Evolutionary conservation across 2,329 filamentous ascomycete genomes (phyloP).

Genomic region (Hypoxylon sp.): DNA sequence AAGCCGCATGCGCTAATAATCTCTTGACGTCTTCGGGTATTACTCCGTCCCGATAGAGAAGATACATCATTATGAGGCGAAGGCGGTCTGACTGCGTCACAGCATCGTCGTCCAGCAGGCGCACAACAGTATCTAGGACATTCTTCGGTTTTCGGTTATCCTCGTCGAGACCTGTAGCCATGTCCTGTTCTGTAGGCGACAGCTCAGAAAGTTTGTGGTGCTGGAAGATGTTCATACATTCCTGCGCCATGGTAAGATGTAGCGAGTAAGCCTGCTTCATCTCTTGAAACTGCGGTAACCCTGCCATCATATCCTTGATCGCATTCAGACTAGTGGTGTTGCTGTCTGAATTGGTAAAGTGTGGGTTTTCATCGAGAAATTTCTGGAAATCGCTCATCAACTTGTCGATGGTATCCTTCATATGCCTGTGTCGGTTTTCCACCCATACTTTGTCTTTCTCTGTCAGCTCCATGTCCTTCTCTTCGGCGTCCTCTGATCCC

Average conservation of each 20-base stretch:
- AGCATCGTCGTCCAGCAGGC: slow-evolving; percentile 86
- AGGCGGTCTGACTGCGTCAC: slow-evolving; percentile 80
- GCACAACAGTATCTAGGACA: slow-evolving; percentile 84
- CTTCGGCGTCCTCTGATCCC: slow-evolving; percentile 75
- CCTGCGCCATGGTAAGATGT: slow-evolving; percentile 95
- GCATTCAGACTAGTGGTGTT: slow-evolving; percentile 84
- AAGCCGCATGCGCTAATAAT: slow-evolving; percentile 82
- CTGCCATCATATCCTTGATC: slow-evolving; percentile 97
- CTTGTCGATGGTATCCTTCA: slow-evolving; percentile 97
- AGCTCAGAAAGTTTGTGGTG: slow-evolving; percentile 86
- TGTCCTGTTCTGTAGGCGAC: slow-evolving; percentile 87
- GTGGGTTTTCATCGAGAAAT: slow-evolving; percentile 90
- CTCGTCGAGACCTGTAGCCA: slow-evolving; percentile 93
- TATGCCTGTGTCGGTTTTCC: slow-evolving; percentile 92
- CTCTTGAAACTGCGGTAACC: slow-evolving; percentile 92
- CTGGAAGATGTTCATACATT: slow-evolving; percentile 95
- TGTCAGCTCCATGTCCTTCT: slow-evolving; percentile 90
- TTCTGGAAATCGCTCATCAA: slow-evolving; percentile 92
- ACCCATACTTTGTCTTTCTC: slow-evolving; percentile 97
- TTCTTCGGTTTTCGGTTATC: slow-evolving; percentile 93
- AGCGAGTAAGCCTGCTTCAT: slow-evolving; percentile 96
- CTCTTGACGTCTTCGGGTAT: slow-evolving; percentile 86
- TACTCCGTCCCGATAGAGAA: slow-evolving; percentile 87
- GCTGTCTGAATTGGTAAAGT: slow-evolving; percentile 82
- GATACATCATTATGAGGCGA: slow-evolving; percentile 85